Base-by-base conservation (phyloP, 2,329 filamentous ascomycete species). In the Scytalidium lignicola region DNA sequence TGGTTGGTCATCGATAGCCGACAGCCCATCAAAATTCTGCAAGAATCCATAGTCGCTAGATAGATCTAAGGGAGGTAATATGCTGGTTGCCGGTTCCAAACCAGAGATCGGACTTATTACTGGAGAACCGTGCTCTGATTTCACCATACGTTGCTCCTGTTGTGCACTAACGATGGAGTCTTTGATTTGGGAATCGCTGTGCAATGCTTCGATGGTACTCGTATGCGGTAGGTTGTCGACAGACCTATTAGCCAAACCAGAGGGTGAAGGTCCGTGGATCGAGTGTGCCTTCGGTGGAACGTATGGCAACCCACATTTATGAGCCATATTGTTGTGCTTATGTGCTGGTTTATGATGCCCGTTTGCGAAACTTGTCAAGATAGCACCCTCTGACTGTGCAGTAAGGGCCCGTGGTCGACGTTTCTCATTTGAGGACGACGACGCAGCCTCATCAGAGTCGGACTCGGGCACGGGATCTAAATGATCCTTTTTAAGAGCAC, bases 391-490 rank as follows among this genome's bases (percentile, higher is more conserved):
- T 4, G 81, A 82, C 58, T 80, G 80, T 47, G 78, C 74, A 41
- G 81, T 83, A 61, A 81, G 79, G 51, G 83, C 79, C 55, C 81
- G 74, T 56, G 79, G 75, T 58, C 78, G 73, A 46, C 76, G 74
- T 42, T 60, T 61, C 21, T 60, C 61, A 32, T 59, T 48, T 17
- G 65, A 55, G 59, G 76, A 78, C 49, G 72, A 60, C 23, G 62
- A 61, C 43, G 66, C 60, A 48, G 75, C 72, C 52, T 71, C 67
- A 55, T 83, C 76, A 52, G 80, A 78, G 61, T 82, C 77, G 53
- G 80, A 80, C 65, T 86, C 82, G 47, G 79, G 80, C 15, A 85
- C 81, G 1, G 81, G 78, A 59, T 84, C 80, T 51, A 85, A 74
- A 52, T 67, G 69, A 60, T 85, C 82, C 66, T 81, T 83, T 69